Conservation (phyloP, 352 stramenopile species). For the Globisporangium spiculum region DNA sequence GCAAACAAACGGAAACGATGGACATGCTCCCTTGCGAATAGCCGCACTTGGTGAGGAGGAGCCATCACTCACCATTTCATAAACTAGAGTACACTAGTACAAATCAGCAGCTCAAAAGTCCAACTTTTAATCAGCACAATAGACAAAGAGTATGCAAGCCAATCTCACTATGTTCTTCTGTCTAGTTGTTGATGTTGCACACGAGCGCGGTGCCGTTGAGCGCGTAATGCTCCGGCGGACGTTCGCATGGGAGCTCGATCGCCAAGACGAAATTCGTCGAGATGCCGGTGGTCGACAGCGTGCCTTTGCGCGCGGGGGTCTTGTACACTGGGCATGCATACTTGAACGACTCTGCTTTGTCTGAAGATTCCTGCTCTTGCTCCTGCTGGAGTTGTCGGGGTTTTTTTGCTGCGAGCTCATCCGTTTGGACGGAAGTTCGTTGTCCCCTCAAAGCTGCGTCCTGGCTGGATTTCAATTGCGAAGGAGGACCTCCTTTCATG, state of each 20-base stretch:
- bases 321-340: constrained; percentile 95
- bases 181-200: constrained; percentile 44
- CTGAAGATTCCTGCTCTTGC: not conserved
- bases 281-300: constrained; percentile 90
- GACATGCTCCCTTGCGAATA: not conserved
- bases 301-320: constrained; percentile 84
- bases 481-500: not conserved
- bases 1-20: not conserved
- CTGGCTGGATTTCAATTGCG: not conserved
- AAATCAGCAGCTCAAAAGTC: not conserved
- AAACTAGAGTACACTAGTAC: too few relatives aligned
- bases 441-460: not conserved
- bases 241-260: constrained; percentile 83
- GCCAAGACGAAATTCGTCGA: constrained; percentile 92
- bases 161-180: not conserved
- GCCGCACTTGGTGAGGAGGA: not conserved
- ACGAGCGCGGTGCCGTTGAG: constrained; percentile 89
- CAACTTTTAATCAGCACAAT: not conserved
- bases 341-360: constrained; percentile 4
- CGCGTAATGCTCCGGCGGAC: constrained; percentile 78
- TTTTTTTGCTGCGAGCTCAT: not conserved
- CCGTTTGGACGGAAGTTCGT: not conserved
- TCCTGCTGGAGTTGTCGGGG: not conserved
- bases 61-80: not conserved
- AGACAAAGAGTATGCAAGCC: not conserved